Base-by-base conservation (phyloP, 495 filamentous ascomycete genomes). In the Aspergillus sparsus region DNA sequence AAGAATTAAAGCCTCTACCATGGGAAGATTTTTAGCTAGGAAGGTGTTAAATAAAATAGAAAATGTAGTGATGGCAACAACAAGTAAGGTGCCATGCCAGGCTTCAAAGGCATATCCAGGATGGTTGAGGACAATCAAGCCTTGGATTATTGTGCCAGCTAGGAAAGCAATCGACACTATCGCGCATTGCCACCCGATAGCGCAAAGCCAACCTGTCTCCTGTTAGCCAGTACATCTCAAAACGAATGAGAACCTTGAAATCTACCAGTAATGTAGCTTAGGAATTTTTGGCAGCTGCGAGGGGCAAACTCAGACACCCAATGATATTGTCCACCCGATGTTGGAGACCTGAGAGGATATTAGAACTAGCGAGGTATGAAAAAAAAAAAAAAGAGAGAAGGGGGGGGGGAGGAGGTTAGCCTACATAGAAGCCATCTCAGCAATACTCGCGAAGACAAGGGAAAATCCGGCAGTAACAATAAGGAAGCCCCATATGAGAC, bases 281-380 rank as follows among this genome's bases (percentile, higher is more conserved):
- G 68, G 42, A 83, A 83, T 54, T 82, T 84, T 57, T 83, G 83
- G 41, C 66, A 77, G n/a, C 66, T 72, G 6, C 62, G 67, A 15
- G 84, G 83, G 10, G 83, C 79, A 61, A 85, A 81, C 58, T 85
- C 83, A 6, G 78, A 85, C 7, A 85, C 81, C 84, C 83, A 87
- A 58, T 83, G 80, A 54, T 83, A 83, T 56, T 83, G 80, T 18
- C 80, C 79, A 46, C 80, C 79, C 16, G 77, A 74, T 44, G 77
- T 80, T 16, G 78, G 77, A 16, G 79, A 76, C 71, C 78, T 80
- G 50, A 35, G 8, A 21, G 1, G 9, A 57, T 56, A 13, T 58
- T 37, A 54, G 49, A 5, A 11, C 12, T 13, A 18, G 41, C 37
- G 15, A 11, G 35, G 3, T 27, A 13, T 47, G 31, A 18, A 32